phyloP scores from a whole-genome alignment of 129 eudicot genomes.

The Scalesia atractyloides region DNA sequence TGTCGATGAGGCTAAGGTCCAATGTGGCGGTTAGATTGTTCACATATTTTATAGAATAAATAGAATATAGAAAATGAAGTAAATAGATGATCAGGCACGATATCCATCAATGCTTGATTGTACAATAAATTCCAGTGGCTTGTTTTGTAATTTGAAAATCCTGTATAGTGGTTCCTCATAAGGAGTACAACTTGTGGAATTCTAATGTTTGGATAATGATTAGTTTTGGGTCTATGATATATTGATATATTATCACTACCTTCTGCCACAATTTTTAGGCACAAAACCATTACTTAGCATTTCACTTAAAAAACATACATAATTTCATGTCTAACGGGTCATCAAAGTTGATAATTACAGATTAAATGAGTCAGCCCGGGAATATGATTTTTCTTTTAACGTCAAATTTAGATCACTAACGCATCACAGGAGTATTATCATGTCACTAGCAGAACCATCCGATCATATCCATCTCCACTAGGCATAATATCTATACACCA shows the following conservation, averaged over 20 bases:
- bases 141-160: neutral
- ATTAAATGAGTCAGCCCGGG: neutral
- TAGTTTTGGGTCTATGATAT: neutral
- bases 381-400: too few species aligned
- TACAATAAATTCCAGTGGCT: neutral
- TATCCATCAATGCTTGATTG: neutral
- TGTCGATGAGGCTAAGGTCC: constrained; percentile 13
- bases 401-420: too few species aligned
- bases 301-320: neutral
- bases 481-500: too few species aligned
- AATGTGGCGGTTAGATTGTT: constrained; percentile 31
- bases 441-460: too few species aligned
- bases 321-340: neutral
- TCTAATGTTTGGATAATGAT: neutral
- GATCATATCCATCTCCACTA: too few species aligned
- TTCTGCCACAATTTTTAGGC: neutral
- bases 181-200: neutral
- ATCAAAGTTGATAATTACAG: neutral
- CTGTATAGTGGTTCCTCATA: neutral
- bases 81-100: neutral
- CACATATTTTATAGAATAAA: neutral
- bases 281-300: neutral
- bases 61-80: neutral
- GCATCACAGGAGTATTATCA: too few species aligned
- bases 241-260: neutral